These are phyloP conservation scores for Cordyceps javanica DNA, from an alignment of 2,329 filamentous ascomycete genomes.

Conservation along the genomic window DNA sequence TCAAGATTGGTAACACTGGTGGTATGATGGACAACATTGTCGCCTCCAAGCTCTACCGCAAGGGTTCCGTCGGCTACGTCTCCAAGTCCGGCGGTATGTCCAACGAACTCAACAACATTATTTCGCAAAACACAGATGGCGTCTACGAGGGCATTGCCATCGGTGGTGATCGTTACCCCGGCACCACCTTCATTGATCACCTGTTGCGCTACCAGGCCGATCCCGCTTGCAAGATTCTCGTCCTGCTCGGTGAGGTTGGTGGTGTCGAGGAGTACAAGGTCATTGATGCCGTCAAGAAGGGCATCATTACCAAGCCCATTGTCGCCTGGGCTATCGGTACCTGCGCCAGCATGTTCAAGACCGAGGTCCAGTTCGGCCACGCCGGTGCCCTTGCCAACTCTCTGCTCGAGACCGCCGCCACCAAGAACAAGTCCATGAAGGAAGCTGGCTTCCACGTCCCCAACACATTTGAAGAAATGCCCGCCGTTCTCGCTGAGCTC, in stretches of 20 bases:
- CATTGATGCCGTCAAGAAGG: constrained; percentile 93
- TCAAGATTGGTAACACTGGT: constrained; percentile 99
- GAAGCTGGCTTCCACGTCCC: constrained; percentile 93
- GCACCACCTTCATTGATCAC: constrained; percentile 99
- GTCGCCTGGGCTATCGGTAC: constrained; percentile 99
- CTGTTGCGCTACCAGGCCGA: constrained; percentile 94
- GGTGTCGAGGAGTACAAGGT: constrained; percentile 99
- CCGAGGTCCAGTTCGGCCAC: constrained; percentile 98
- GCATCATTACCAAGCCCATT: constrained; percentile 94
- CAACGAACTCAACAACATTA: constrained; percentile 99
- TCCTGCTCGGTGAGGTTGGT: constrained; percentile 95
- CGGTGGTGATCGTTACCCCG: constrained; percentile 97
- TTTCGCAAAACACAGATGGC: constrained; percentile 92
- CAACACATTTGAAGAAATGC: constrained; percentile 95
- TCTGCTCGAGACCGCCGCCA: constrained; percentile 91
- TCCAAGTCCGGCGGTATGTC: constrained; percentile 99
- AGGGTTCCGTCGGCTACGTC: constrained; percentile 97
- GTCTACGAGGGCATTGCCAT: constrained; percentile 99
- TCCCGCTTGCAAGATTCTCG: constrained; percentile 93
- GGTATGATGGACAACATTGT: constrained; percentile 99
- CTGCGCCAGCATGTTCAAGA: constrained; percentile 99
- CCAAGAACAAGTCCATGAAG: constrained; percentile 96
- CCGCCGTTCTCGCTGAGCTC: constrained; percentile 65
- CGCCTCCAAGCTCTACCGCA: constrained; percentile 98
- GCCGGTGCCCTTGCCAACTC: constrained; percentile 99